phyloP scores from a whole-genome alignment of 805 yeast genomes.

The Yarrowia sp. region DNA sequence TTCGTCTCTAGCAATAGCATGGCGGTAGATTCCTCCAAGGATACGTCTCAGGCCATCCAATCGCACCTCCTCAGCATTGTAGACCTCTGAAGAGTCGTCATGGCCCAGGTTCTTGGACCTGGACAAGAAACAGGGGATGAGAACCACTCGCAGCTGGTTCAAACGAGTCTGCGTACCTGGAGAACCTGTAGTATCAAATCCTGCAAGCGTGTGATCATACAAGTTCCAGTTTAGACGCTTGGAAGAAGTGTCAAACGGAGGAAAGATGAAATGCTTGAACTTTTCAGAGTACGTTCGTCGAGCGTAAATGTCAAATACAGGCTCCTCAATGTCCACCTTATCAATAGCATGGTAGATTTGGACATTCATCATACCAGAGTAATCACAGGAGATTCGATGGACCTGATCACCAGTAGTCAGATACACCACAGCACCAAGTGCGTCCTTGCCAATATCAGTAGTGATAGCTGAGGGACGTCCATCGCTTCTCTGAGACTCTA shows the following conservation, averaged over 20 bases:
- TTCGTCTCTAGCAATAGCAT: constrained; percentile 58
- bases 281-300: constrained; percentile 28
- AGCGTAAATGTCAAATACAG: constrained; percentile 30
- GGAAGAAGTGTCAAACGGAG: constrained; percentile 49
- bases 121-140: constrained; percentile 63
- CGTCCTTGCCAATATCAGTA: constrained; percentile 58
- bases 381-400: constrained; percentile 80
- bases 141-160: constrained; percentile 80
- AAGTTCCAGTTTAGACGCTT: constrained; percentile 81
- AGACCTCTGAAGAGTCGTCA: constrained; percentile 61
- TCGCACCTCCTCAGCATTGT: constrained; percentile 84
- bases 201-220: constrained; percentile 90
- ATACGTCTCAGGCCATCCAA: constrained; percentile 86
- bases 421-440: constrained; percentile 69
- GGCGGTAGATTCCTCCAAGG: constrained; percentile 63
- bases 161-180: constrained; percentile 7
- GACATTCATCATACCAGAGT: constrained; percentile 74
- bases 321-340: constrained; percentile 28
- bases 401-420: constrained; percentile 81
- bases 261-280: constrained; percentile 30
- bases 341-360: constrained; percentile 61
- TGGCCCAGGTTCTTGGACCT: constrained; percentile 41
- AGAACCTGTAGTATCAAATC: constrained; percentile 70
- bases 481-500: constrained; percentile 66
- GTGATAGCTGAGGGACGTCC: constrained; percentile 63